These are phyloP conservation scores for Biscogniauxia marginata DNA, from an alignment of 2,329 filamentous ascomycete species.

Conservation along the genomic window DNA sequence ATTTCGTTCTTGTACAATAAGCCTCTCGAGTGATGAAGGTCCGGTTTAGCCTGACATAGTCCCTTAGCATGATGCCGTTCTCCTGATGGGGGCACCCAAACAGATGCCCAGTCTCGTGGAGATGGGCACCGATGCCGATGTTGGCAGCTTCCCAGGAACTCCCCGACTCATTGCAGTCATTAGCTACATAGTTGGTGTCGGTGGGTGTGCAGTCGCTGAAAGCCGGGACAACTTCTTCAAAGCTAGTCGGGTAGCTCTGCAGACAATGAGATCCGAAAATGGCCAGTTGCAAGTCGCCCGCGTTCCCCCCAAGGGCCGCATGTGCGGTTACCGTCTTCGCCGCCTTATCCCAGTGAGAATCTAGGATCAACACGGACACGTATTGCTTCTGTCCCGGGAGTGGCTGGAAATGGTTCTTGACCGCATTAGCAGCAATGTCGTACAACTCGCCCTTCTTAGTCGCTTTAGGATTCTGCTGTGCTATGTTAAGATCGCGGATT, in stretches of 20 bases:
- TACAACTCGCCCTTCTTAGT: slow-evolving; percentile 73
- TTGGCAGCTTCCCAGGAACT: slow-evolving; percentile 96
- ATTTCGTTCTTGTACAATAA: slow-evolving; percentile 83
- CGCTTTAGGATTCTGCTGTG: slow-evolving; percentile 72
- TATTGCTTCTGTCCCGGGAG: slow-evolving; percentile 79
- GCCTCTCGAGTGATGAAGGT: slow-evolving; percentile 80
- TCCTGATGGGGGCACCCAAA: slow-evolving; percentile 90
- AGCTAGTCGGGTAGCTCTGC: slow-evolving; percentile 83
- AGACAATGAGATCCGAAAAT: slow-evolving; percentile 92
- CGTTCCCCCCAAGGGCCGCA: slow-evolving; percentile 75
- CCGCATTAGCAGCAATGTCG: slow-evolving; percentile 72
- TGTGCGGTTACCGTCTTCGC: slow-evolving; percentile 73
- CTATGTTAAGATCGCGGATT: slow-evolving; percentile 72
- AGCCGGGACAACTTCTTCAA: slow-evolving; percentile 87
- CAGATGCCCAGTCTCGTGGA: slow-evolving; percentile 87
- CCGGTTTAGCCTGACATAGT: slow-evolving; percentile 81
- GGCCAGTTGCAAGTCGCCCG: slow-evolving; percentile 74
- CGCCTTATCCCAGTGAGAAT: slow-evolving; percentile 80
- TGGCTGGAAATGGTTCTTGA: slow-evolving; percentile 74
- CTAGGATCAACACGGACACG: slow-evolving; percentile 81
- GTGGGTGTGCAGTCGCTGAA: slow-evolving; percentile 91
- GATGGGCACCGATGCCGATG: slow-evolving; percentile 87
- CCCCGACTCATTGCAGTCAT: slow-evolving; percentile 82
- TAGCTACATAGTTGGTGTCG: slow-evolving; percentile 75
- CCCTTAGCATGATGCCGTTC: slow-evolving; percentile 85